A percentile compares a stretch with the other conserved stretches of the same genome.
phyloP scores from a whole-genome alignment of 257 asterid species.

The Capsicum baccatum region DNA sequence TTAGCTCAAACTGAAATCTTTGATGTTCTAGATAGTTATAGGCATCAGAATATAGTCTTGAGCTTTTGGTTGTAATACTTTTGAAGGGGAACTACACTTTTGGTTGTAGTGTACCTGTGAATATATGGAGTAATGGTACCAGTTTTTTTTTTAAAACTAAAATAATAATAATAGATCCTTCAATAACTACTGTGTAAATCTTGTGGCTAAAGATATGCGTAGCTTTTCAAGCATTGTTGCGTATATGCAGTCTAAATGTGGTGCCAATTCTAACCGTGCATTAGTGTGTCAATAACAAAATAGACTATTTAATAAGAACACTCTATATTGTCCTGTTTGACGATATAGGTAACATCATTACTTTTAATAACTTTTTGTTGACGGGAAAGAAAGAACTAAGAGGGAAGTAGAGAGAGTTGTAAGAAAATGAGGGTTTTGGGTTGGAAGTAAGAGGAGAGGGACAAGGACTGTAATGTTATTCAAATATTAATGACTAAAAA shows the following conservation, averaged over 20 bases:
- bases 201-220: slow-evolving; percentile 13
- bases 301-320: neutral
- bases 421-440: neutral
- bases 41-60: too few species aligned
- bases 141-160: neutral
- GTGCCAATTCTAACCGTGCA: neutral
- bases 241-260: neutral
- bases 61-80: too few species aligned
- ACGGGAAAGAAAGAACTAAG: neutral
- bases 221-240: neutral
- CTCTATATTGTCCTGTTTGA: neutral
- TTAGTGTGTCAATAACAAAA: neutral
- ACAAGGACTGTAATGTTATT: neutral
- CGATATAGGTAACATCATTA: neutral
- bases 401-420: neutral
- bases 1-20: too few species aligned
- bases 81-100: too few species aligned
- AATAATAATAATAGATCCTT: neutral
- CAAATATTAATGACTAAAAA: neutral
- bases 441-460: neutral
- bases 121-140: too few species aligned
- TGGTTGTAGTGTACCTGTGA: too few species aligned
- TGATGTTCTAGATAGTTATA: too few species aligned
- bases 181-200: neutral
- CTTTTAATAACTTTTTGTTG: neutral